These are phyloP conservation scores for Lactarius evosmus DNA, from an alignment of 768 basidiomycete species.

Conservation along the genomic window DNA sequence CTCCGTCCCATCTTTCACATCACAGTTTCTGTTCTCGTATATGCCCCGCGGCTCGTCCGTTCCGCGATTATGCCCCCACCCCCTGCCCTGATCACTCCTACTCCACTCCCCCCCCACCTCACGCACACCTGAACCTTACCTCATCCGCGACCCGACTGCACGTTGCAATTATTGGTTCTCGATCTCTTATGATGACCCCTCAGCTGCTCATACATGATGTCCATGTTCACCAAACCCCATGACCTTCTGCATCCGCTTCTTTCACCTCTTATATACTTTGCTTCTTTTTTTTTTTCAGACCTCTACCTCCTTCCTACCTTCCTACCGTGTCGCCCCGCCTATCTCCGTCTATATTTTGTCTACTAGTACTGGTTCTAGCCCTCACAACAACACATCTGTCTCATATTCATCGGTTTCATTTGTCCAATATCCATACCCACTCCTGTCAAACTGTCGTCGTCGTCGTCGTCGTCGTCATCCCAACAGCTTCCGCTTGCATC, in stretches of 20 bases:
- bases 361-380: constrained; percentile 15
- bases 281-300: not conserved
- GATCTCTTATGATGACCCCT: constrained; percentile 23
- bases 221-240: constrained; percentile 16
- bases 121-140: not conserved
- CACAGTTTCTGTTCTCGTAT: not conserved
- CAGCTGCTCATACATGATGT: constrained; percentile 15
- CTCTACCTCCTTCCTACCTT: not conserved
- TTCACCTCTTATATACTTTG: constrained; percentile 9
- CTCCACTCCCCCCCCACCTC: not conserved
- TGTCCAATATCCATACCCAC: constrained; percentile 20
- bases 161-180: constrained; percentile 15
- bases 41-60: constrained; percentile 8
- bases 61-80: constrained; percentile 12
- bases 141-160: constrained; percentile 1
- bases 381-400: constrained; percentile 12
- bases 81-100: not conserved
- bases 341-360: constrained; percentile 22
- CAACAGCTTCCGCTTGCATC: not conserved
- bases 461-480: not conserved
- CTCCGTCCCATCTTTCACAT: not conserved
- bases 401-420: constrained; percentile 10
- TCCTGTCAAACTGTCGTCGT: not conserved
- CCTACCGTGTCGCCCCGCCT: constrained; percentile 1
- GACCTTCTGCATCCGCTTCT: constrained; percentile 16